These are phyloP conservation scores for Bauhinia variegata DNA, from an alignment of 306 rosid genomes.

Conservation along the genomic window DNA sequence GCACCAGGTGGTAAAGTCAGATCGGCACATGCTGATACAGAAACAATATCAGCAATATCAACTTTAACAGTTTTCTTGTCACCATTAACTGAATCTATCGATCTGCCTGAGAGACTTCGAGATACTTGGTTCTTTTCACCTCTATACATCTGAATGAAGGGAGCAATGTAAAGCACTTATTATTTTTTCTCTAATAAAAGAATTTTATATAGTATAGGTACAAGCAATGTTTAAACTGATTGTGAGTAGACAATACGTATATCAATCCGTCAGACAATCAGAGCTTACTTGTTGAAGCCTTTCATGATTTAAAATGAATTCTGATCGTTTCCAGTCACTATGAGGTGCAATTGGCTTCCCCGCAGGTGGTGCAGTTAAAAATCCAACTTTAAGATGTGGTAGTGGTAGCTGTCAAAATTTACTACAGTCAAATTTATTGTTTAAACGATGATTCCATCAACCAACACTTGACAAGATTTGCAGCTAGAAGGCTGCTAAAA, in stretches of 20 bases:
- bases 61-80: conserved; percentile 73
- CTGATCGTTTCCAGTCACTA: conserved; percentile 93
- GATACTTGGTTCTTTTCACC: conserved; percentile 57
- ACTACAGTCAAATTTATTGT: conserved; percentile 37
- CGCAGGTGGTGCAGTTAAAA: conserved; percentile 87
- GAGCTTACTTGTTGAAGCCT: conserved; percentile 80
- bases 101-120: conserved; percentile 60
- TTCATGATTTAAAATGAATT: conserved; percentile 81
- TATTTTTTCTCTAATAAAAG: conserved; percentile 17
- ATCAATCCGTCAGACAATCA: conserved; percentile 26
- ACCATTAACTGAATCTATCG: conserved; percentile 53
- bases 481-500: conserved; percentile 8
- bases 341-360: conserved; percentile 85
- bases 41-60: conserved; percentile 83
- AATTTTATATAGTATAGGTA: conserved; percentile 18
- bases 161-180: conserved; percentile 20
- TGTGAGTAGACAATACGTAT: conserved; percentile 9
- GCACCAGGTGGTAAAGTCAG: conserved; percentile 97
- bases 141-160: conserved; percentile 55
- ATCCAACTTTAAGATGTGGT: conserved; percentile 89
- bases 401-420: conserved; percentile 79
- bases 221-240: conserved; percentile 22
- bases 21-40: conserved; percentile 94
- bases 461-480: conserved; percentile 15
- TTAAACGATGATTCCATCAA: conserved; percentile 30